phyloP scores from a whole-genome alignment of 2,329 filamentous ascomycete species.

The Botrytis fragariae region DNA sequence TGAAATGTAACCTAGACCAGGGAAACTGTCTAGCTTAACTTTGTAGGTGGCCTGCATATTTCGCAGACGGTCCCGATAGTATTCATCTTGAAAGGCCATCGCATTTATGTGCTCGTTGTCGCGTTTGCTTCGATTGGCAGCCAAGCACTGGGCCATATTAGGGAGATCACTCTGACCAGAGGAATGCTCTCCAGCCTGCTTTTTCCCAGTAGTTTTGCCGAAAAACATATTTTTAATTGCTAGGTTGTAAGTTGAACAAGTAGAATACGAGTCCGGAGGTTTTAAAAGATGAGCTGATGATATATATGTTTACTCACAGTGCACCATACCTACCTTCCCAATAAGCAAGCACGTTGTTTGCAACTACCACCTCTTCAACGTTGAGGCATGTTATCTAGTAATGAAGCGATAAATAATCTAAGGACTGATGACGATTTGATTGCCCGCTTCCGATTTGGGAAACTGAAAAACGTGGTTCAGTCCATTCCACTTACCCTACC shows the following conservation, averaged over 20 bases:
- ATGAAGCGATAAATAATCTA: not conserved
- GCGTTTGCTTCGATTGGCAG: constrained; percentile 3
- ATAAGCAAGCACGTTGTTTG: not conserved
- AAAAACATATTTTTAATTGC: not conserved
- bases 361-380: not conserved
- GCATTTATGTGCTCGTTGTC: constrained; percentile 2
- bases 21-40: not conserved
- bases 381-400: not conserved
- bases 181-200: not conserved
- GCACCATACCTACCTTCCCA: not conserved
- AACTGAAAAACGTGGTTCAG: not conserved
- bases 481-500: not conserved
- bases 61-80: constrained; percentile 9
- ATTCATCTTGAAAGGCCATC: not conserved
- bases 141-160: not conserved
- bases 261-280: not conserved
- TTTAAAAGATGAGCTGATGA: not conserved
- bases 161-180: not conserved
- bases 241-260: not conserved
- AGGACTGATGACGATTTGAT: not conserved
- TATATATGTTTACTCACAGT: not conserved
- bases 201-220: not conserved
- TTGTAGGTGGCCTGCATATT: constrained; percentile 12
- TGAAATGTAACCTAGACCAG: not conserved
- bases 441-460: not conserved